These are phyloP conservation scores for Colletotrichum tanaceti DNA, from an alignment of 2,329 filamentous ascomycete species.

Conservation along the genomic window DNA sequence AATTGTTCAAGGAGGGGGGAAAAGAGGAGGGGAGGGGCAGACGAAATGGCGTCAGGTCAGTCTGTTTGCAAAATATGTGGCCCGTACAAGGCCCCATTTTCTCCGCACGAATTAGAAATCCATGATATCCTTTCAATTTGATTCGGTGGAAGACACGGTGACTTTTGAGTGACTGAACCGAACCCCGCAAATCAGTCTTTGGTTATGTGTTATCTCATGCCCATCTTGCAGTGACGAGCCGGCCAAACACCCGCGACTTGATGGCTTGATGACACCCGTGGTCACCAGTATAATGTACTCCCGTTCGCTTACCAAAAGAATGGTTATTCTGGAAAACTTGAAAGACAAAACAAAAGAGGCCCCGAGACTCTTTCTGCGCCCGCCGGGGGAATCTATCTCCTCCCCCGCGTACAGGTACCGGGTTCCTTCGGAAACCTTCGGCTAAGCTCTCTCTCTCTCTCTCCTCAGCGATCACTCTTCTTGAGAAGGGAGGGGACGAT, in stretches of 20 bases:
- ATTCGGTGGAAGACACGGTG: constrained; percentile 15
- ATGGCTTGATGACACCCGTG: too few species aligned
- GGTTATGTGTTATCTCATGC: background rate
- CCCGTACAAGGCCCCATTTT: constrained; percentile 14
- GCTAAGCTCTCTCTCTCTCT: background rate
- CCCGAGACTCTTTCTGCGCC: background rate
- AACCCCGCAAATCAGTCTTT: background rate
- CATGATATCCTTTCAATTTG: constrained; percentile 18
- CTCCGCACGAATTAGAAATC: constrained; percentile 25
- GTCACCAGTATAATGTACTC: background rate
- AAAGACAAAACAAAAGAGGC: background rate
- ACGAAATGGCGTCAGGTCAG: constrained; percentile 9
- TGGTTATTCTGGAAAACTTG: too few species aligned
- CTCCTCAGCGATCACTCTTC: background rate
- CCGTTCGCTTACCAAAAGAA: too few species aligned
- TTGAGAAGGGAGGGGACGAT: constrained; percentile 1
- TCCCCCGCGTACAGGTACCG: background rate
- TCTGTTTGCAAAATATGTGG: constrained; percentile 1
- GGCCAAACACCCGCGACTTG: too few species aligned
- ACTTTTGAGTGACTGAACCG: too few species aligned
- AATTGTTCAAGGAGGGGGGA: background rate
- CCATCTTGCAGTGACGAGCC: background rate
- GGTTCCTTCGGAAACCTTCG: constrained; percentile 17
- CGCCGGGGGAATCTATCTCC: background rate
- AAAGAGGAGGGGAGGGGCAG: background rate